A percentile compares a stretch with the other conserved stretches of the same genome.
These are phyloP conservation scores for Huntiella abstrusa DNA, from an alignment of 2,329 filamentous ascomycete species.

Conservation along the genomic window DNA sequence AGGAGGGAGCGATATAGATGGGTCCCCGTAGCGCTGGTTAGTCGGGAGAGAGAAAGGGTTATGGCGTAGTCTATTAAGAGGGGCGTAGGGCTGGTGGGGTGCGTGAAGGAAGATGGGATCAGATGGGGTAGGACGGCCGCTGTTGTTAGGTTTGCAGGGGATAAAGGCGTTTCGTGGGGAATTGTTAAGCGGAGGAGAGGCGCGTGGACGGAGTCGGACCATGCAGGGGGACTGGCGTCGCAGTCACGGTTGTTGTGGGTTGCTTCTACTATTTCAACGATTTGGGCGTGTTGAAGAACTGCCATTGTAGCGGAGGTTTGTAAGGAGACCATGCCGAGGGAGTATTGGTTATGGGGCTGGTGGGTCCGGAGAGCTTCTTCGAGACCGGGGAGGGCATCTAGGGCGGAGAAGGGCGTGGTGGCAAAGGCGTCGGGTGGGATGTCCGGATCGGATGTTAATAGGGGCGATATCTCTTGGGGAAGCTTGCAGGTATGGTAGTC, in stretches of 20 bases:
- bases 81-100: not conserved
- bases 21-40: constrained; percentile 1
- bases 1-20: constrained; percentile 7
- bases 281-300: constrained; percentile 6
- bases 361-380: constrained; percentile 4
- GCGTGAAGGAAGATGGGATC: not conserved
- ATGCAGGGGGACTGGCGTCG: constrained; percentile 2
- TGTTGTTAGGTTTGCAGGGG: constrained; percentile 3
- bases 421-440: constrained; percentile 9
- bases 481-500: constrained; percentile 8
- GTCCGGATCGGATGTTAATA: constrained; percentile 6
- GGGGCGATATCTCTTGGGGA: constrained; percentile 3
- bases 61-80: constrained; percentile 9
- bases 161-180: not conserved
- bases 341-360: constrained; percentile 4
- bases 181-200: constrained; percentile 7
- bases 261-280: constrained; percentile 6
- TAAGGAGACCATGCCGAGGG: constrained; percentile 4
- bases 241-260: constrained; percentile 7
- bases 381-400: constrained; percentile 6
- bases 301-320: constrained; percentile 9
- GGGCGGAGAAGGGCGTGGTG: constrained; percentile 3
- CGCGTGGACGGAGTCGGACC: constrained; percentile 7
- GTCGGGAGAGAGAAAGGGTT: constrained; percentile 2
- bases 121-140: constrained; percentile 3